Evolutionary conservation across 805 yeast genomes (phyloP), one percentile per base, ranked within the genome.

Genomic region (Candida multigemmis): DNA sequence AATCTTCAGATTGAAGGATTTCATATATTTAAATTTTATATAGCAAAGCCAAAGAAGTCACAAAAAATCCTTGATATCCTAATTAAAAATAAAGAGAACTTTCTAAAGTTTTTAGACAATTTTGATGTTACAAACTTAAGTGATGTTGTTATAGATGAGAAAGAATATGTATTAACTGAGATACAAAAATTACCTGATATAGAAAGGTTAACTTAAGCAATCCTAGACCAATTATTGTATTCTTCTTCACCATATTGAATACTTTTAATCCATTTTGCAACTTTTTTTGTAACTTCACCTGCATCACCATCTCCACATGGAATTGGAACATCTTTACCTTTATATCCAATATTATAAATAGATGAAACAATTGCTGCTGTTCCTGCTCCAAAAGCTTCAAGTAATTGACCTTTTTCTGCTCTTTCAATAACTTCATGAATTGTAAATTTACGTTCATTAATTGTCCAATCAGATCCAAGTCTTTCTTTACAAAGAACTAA

Each of bases 361-460:
- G 97, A 97, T 19, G 94, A 76, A 24, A 91, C 97, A 48, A 89
- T 76, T 23, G 96, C 97, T 34, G 98, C 97, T 31, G 98, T 89
- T 47, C 98, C 98, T 12, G 96, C 66, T 42, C 97, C 97, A 46
- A 89, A 89, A 12, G 95, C 94, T 67, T 91, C 98, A 6, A 87
- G 71, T 44, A 89, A 68, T 50, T 82, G 79, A 34, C 95, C 94
- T 53, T 77, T 73, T 26, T 58, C 64, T 24, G 95, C 80, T 42
- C 74, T 74, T 44, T 80, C 84, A 26, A 66, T 71, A 32, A 89
- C 82, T 61, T 89, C 97, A 37, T 56, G 49, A 40, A 91, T 86
- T 36, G 91, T 70, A 60, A 66, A 80, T 56, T 76, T 73, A 59
- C 97, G 80, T 67, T 89, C 97, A 45, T 61, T 69, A 35, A 89